Evolutionary conservation across 2,329 filamentous ascomycete genomes (phyloP), one percentile per base, ranked within the genome.

Genomic region (Aspergillus piperis): DNA sequence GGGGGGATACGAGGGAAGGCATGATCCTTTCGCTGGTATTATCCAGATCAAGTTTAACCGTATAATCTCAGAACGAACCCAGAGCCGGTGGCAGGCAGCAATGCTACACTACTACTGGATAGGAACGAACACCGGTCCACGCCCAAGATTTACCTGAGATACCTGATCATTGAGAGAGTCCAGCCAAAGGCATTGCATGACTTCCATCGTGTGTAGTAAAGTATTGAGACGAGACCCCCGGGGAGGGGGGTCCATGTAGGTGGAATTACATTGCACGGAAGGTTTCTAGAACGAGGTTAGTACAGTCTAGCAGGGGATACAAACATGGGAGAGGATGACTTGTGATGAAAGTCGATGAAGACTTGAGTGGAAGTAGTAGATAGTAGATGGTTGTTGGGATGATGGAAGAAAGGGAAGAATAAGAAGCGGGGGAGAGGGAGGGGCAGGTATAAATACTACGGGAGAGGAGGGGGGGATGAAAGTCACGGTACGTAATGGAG

Each of bases 1-100:
- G 69, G 71, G 70, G 68, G 66, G 32, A 36, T 13, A 74, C 71
- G 76, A 80, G 79, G 81, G 81, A 84, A 85, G 85, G 91, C 91
- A 96, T 96, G 92, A 95, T 96, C 90, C 92, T 96, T 95, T 92
- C 92, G 92, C 92, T 92, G 90, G 91, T 91, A 95, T 95, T 94
- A 94, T 93, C 91, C 90, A 91, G 90, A 93, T 94, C 91, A 94
- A 94, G 90, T 94, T 92, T 83, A 83, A 89, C 91, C 90, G 91
- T 95, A 90, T 95, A 87, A 88, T 95, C 90, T 94, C 78, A 80
- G 78, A 78, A 77, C 76, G 73, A 77, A 71, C 71, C 69, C 67
- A 64, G 44, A 64, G 52, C 54, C 60, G 52, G 60, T 56, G 52
- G 23, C 49, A 59, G 15, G 32, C 11, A 27, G 13, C 23, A 42